phyloP scores from a whole-genome alignment of 306 rosid species.

The Fragaria iinumae region DNA sequence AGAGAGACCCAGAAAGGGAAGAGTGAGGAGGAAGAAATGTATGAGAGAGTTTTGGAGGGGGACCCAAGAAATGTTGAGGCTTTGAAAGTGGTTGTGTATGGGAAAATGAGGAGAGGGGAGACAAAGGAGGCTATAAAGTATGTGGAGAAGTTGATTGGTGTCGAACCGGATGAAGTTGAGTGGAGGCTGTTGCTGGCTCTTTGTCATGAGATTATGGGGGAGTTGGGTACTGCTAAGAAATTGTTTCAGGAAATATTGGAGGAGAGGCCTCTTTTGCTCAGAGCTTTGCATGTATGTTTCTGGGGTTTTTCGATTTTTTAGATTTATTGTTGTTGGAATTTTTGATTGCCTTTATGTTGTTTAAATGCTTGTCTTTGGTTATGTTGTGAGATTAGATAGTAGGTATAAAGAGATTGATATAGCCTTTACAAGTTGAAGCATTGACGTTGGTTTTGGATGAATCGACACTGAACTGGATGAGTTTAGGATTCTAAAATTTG shows the following conservation, averaged over 20 bases:
- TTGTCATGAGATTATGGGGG: conserved; percentile 76
- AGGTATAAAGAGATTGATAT: background rate
- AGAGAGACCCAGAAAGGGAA: conserved; percentile 32
- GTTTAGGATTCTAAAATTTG: background rate
- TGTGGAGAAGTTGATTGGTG: conserved; percentile 65
- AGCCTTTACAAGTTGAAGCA: background rate
- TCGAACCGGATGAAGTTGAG: conserved; percentile 71
- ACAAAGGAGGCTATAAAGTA: conserved; percentile 66
- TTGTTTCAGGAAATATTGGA: conserved; percentile 61
- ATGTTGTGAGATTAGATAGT: background rate
- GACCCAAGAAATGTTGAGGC: conserved; percentile 66
- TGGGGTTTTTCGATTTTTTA: background rate
- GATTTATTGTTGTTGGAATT: background rate
- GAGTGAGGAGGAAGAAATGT: conserved; percentile 50
- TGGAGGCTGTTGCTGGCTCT: conserved; percentile 87
- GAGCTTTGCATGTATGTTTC: conserved; percentile 87
- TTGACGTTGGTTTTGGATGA: background rate
- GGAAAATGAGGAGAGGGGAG: conserved; percentile 72
- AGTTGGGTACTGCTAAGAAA: conserved; percentile 54
- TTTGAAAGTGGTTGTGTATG: conserved; percentile 67
- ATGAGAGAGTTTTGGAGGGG: conserved; percentile 58
- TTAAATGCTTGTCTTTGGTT: background rate
- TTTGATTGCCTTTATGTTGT: background rate
- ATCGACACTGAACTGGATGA: background rate
- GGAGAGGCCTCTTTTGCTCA: conserved; percentile 63